Evolutionary conservation across 2,329 filamentous ascomycete species (phyloP).

Genomic region (Niveomyces coronatus): DNA sequence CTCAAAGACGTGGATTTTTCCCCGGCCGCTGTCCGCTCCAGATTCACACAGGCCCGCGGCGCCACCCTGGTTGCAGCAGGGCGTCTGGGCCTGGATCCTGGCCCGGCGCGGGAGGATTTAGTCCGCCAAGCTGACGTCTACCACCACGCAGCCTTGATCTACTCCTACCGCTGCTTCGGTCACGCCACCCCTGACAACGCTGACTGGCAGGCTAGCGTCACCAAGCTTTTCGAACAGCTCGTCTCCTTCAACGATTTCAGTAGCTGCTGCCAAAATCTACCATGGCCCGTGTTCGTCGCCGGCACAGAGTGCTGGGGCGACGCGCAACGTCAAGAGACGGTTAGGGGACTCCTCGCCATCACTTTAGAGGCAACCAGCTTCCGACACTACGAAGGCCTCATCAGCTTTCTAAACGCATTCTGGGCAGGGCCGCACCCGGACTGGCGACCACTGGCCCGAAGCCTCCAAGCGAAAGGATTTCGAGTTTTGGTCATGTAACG

Average conservation of each 20-base stretch:
- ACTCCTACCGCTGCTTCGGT: constrained; percentile 18
- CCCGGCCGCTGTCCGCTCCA: constrained; percentile 4
- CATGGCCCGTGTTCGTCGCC: constrained; percentile 21
- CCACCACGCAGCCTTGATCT: constrained; percentile 19
- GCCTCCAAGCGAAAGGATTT: constrained; percentile 14
- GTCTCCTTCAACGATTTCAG: constrained; percentile 15
- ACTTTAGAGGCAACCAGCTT: constrained; percentile 16
- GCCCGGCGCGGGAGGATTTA: constrained; percentile 16
- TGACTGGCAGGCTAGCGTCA: constrained; percentile 12
- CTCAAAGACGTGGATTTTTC: constrained; percentile 5
- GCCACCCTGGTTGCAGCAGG: constrained; percentile 19
- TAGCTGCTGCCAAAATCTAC: constrained; percentile 19
- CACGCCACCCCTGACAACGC: constrained; percentile 9
- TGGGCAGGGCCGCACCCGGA: constrained; percentile 17
- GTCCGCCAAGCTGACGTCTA: constrained; percentile 20
- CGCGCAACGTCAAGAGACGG: constrained; percentile 12
- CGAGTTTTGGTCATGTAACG: constrained; percentile 15
- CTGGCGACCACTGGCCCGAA: constrained; percentile 18
- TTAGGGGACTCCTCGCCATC: constrained; percentile 12
- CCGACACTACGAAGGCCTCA: constrained; percentile 15
- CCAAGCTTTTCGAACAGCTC: constrained; percentile 16
- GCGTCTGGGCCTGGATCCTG: constrained; percentile 13
- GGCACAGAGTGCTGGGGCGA: constrained; percentile 18
- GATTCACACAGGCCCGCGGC: constrained; percentile 19
- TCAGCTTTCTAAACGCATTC: constrained; percentile 16